Conservation (phyloP, 2,329 filamentous ascomycete genomes). For the Trichoderma sp. region DNA sequence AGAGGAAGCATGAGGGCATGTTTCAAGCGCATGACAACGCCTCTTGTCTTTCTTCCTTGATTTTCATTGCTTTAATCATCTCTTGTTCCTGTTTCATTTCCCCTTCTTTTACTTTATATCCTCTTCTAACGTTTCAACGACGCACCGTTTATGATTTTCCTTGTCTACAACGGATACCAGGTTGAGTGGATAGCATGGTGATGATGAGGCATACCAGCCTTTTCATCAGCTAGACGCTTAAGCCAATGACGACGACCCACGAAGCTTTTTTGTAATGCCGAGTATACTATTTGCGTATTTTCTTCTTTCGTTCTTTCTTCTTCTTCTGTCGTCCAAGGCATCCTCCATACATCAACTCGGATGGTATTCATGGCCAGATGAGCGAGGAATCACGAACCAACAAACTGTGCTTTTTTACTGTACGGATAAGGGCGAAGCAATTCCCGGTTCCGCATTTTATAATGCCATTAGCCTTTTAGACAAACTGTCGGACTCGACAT, state of each 20-base stretch:
- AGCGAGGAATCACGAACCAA: neutral
- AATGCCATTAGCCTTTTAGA: neutral
- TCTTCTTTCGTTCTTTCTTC: neutral
- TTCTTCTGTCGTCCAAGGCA: neutral
- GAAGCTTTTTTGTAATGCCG: neutral
- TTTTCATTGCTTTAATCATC: neutral
- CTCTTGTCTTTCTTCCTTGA: neutral
- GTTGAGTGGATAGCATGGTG: neutral
- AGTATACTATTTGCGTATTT: neutral
- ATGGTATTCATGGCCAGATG: neutral
- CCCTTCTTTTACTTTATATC: conserved; percentile 14
- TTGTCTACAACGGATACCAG: conserved; percentile 8
- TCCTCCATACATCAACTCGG: neutral
- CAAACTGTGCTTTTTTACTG: neutral
- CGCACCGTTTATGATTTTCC: conserved; percentile 1
- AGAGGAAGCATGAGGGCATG: neutral
- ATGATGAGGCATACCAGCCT: neutral
- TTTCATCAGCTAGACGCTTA: neutral
- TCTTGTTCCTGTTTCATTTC: conserved; percentile 11
- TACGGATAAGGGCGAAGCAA: neutral
- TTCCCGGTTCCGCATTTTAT: neutral
- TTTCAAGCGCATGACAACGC: neutral
- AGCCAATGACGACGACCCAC: conserved; percentile 5
- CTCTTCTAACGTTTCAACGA: neutral
- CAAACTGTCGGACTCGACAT: neutral